phyloP scores from a whole-genome alignment of 108 stramenopile species.

The Aurantiochytrium sp. region DNA sequence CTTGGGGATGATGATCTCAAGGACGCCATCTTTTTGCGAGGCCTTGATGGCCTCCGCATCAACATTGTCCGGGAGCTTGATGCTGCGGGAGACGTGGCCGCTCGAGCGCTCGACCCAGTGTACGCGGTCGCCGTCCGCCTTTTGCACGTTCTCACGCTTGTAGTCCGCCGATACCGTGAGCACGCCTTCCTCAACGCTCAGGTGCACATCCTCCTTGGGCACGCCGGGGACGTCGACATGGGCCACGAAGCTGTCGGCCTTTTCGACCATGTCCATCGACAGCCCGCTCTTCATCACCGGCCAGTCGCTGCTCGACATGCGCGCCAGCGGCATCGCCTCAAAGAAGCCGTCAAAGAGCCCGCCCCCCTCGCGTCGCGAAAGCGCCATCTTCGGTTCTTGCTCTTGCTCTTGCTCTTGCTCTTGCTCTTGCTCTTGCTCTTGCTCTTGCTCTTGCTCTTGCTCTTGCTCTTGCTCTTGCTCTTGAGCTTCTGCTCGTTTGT shows the following conservation, averaged over 20 bases:
- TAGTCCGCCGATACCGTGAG: slow-evolving; percentile 8
- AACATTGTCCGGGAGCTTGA: neutral
- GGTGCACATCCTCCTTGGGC: neutral
- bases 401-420: neutral
- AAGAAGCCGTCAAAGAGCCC: neutral
- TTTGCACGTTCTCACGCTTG: neutral
- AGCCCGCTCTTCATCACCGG: slow-evolving; percentile 9
- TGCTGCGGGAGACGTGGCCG: slow-evolving; percentile 2
- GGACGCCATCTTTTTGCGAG: neutral
- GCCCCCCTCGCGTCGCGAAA: neutral
- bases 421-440: neutral
- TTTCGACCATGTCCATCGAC: neutral
- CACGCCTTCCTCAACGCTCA: neutral
- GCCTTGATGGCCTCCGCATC: slow-evolving; percentile 5
- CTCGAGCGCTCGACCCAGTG: neutral
- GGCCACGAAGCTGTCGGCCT: neutral
- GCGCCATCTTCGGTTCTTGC: neutral
- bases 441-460: neutral
- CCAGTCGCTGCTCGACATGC: slow-evolving; percentile 4
- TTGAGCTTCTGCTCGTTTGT: neutral
- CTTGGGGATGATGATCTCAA: slow-evolving; percentile 11
- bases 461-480: no score
- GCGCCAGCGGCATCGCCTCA: neutral
- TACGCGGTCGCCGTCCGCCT: neutral
- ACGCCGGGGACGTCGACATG: neutral